phyloP scores from a whole-genome alignment of 225 moss, liverwort and hornwort species.

The Pseudisothecium myosuroides region DNA sequence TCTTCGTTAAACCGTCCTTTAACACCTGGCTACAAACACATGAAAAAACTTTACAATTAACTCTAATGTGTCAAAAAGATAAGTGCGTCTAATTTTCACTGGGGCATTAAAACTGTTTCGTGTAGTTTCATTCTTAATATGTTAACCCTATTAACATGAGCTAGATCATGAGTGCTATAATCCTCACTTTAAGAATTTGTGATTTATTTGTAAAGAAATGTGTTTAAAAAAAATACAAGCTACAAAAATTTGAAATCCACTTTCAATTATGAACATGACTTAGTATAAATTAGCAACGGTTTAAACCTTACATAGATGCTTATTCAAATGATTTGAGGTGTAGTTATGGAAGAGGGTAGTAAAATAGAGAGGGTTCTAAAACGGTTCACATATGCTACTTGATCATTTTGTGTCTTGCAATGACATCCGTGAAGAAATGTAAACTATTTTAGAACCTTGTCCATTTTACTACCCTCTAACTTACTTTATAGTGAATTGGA shows the following conservation, averaged over 20 bases:
- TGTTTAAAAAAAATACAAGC: background rate
- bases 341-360: background rate
- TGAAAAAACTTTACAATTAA: too few species aligned
- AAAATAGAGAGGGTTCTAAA: accelerated
- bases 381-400: accelerated
- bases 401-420: background rate
- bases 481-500: background rate
- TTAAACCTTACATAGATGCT: background rate
- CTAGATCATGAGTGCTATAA: background rate
- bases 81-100: too few species aligned
- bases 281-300: too few species aligned
- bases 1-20: too few species aligned
- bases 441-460: background rate
- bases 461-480: background rate
- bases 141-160: background rate
- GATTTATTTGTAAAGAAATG: accelerated
- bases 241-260: background rate
- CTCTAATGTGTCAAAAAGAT: background rate
- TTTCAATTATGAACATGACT: too few species aligned
- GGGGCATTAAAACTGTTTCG: accelerated
- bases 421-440: accelerated
- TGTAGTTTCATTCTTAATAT: background rate
- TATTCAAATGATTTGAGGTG: background rate
- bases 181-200: background rate
- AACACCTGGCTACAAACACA: too few species aligned